Conservation (phyloP, 2,329 filamentous ascomycete species). For the Tolypocladium nubicola region DNA sequence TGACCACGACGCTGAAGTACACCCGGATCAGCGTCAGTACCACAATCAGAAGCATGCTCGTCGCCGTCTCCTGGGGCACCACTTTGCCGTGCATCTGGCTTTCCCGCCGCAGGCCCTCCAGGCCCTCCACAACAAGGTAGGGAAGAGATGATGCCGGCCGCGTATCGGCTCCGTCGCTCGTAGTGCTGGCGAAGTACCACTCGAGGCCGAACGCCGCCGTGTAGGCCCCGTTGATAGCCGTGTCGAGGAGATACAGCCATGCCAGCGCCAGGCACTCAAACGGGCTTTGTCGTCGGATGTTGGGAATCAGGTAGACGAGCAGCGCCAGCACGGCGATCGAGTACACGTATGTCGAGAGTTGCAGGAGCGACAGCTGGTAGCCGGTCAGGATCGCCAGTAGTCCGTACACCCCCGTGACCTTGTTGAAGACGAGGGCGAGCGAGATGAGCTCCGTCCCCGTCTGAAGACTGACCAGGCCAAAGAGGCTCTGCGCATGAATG, state of each 20-base stretch:
- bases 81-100: slow-evolving; percentile 21
- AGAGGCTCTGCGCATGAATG: slow-evolving; percentile 53
- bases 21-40: slow-evolving; percentile 64
- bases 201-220: slow-evolving; percentile 71
- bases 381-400: slow-evolving; percentile 83
- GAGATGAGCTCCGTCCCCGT: slow-evolving; percentile 80
- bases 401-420: slow-evolving; percentile 82
- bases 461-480: slow-evolving; percentile 76
- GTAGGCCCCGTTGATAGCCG: slow-evolving; percentile 69
- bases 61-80: slow-evolving; percentile 49
- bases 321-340: slow-evolving; percentile 61
- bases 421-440: slow-evolving; percentile 79
- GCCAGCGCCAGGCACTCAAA: slow-evolving; percentile 73
- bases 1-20: slow-evolving; percentile 77
- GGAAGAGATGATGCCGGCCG: slow-evolving; percentile 11
- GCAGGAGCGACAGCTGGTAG: slow-evolving; percentile 69
- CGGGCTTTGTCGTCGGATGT: slow-evolving; percentile 69
- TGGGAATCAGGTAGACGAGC: slow-evolving; percentile 61
- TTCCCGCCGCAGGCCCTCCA: slow-evolving; percentile 22
- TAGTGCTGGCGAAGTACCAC: slow-evolving; percentile 68
- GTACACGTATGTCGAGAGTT: slow-evolving; percentile 88
- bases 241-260: slow-evolving; percentile 79
- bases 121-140: slow-evolving; percentile 19
- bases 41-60: slow-evolving; percentile 68
- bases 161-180: slow-evolving; percentile 24